Conservation (phyloP, 805 yeast species). For the Pichia membranifaciens region DNA sequence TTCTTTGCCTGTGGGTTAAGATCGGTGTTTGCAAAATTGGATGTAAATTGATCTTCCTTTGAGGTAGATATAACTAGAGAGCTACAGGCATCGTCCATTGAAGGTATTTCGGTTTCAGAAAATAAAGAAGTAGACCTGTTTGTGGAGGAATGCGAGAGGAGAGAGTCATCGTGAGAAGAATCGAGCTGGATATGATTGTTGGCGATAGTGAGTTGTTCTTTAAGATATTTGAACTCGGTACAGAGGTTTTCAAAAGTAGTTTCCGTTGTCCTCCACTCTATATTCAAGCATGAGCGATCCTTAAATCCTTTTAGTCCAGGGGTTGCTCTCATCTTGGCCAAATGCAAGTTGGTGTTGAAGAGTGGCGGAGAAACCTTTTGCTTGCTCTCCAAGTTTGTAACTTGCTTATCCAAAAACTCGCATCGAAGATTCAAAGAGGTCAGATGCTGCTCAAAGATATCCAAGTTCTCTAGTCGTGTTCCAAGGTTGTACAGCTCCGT, state of each 20-base stretch:
- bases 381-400: constrained; percentile 24
- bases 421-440: constrained; percentile 29
- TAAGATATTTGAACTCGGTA: constrained; percentile 35
- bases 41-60: background rate
- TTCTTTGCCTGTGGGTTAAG: constrained; percentile 6
- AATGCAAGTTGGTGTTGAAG: background rate
- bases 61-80: background rate
- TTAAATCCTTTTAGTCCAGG: background rate
- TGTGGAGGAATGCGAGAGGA: background rate
- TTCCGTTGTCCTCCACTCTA: constrained; percentile 41
- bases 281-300: constrained; percentile 18
- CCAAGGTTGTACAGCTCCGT: constrained; percentile 20
- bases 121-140: constrained; percentile 8
- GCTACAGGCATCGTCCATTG: constrained; percentile 8
- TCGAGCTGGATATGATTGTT: constrained; percentile 12
- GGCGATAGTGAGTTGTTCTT: constrained; percentile 21
- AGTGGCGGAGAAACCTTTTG: constrained; percentile 1
- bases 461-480: constrained; percentile 23
- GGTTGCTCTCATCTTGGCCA: background rate
- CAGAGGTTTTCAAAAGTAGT: constrained; percentile 41
- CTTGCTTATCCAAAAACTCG: constrained; percentile 31
- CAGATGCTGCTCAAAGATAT: constrained; percentile 28
- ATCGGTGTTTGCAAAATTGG: background rate
- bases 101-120: constrained; percentile 7
- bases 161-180: background rate